These are phyloP conservation scores for Ogataea parapolymorpha DNA, from an alignment of 805 yeast genomes.

Conservation along the genomic window DNA sequence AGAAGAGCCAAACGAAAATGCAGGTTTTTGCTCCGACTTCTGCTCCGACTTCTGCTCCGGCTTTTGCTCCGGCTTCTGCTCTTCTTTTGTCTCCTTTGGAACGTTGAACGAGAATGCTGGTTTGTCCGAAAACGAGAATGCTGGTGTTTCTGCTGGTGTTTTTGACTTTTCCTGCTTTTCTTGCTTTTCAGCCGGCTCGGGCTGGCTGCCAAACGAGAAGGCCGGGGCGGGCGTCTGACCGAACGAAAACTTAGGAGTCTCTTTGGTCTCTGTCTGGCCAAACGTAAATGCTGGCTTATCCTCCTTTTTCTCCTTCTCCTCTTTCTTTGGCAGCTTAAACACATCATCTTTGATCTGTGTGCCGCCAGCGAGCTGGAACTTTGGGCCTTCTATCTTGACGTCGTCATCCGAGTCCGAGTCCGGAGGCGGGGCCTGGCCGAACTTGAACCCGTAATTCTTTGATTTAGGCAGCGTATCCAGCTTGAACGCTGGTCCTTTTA, in stretches of 20 bases:
- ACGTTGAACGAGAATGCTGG: constrained; percentile 8
- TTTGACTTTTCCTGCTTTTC: not conserved
- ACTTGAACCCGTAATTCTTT: constrained; percentile 48
- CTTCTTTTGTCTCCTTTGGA: constrained; percentile 20
- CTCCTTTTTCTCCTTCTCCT: not conserved
- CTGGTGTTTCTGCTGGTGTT: constrained; percentile 1
- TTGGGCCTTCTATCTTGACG: constrained; percentile 70
- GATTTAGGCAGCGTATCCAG: constrained; percentile 45
- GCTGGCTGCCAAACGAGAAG: constrained; percentile 1
- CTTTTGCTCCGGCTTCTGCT: not conserved
- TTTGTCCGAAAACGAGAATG: constrained; percentile 10
- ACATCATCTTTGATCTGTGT: constrained; percentile 36
- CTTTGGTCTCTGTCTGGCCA: constrained; percentile 1
- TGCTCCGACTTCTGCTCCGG: constrained; percentile 1
- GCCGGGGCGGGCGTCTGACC: not conserved
- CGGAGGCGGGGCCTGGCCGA: constrained; percentile 35
- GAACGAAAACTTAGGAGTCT: constrained; percentile 22
- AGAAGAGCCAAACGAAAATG: constrained; percentile 25
- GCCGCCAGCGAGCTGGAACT: constrained; percentile 43
- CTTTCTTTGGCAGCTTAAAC: constrained; percentile 26
- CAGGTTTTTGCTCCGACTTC: constrained; percentile 18
- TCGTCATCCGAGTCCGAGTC: constrained; percentile 51
- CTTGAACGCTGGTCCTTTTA: constrained; percentile 69
- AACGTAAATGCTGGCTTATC: constrained; percentile 2
- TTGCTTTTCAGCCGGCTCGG: not conserved